These are phyloP conservation scores for Sporothrix protearum DNA, from an alignment of 2,329 filamentous ascomycete genomes.

Conservation along the genomic window DNA sequence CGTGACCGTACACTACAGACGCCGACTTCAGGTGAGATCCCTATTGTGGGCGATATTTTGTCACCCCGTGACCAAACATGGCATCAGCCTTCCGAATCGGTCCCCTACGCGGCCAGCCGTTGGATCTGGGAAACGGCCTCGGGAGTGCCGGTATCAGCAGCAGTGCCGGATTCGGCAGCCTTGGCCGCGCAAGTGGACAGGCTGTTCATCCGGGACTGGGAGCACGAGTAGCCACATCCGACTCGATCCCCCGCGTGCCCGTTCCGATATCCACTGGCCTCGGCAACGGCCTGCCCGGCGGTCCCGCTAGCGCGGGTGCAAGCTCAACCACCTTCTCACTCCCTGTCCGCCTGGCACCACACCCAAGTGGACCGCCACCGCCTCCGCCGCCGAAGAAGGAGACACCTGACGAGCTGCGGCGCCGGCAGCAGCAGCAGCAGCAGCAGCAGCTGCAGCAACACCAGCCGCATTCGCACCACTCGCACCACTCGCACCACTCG, in stretches of 20 bases:
- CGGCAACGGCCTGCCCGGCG: constrained; percentile 33
- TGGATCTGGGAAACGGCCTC: constrained; percentile 12
- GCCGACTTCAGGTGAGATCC: constrained; percentile 70
- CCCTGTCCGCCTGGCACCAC: constrained; percentile 61
- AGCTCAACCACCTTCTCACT: constrained; percentile 56
- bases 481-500: constrained; percentile 19
- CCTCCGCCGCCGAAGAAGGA: constrained; percentile 55
- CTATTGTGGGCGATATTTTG: constrained; percentile 57
- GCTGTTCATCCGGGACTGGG: constrained; percentile 52
- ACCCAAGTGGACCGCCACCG: constrained; percentile 56
- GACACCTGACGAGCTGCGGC: constrained; percentile 51
- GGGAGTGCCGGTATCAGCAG: constrained; percentile 14
- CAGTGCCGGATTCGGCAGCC: constrained; percentile 37
- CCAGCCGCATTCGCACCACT: constrained; percentile 6
- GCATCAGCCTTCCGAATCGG: constrained; percentile 43
- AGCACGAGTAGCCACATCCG: constrained; percentile 49
- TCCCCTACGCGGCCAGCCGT: constrained; percentile 45
- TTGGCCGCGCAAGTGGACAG: constrained; percentile 46
- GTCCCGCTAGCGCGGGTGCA: constrained; percentile 37
- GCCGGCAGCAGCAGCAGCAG: constrained; percentile 23
- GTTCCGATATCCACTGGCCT: constrained; percentile 30
- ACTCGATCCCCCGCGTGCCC: constrained; percentile 50
- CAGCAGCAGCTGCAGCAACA: constrained; percentile 17
- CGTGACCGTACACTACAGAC: constrained; percentile 52
- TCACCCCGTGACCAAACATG: constrained; percentile 52